phyloP scores from a whole-genome alignment of 768 basidiomycete genomes.

The Termitomyces sp. region DNA sequence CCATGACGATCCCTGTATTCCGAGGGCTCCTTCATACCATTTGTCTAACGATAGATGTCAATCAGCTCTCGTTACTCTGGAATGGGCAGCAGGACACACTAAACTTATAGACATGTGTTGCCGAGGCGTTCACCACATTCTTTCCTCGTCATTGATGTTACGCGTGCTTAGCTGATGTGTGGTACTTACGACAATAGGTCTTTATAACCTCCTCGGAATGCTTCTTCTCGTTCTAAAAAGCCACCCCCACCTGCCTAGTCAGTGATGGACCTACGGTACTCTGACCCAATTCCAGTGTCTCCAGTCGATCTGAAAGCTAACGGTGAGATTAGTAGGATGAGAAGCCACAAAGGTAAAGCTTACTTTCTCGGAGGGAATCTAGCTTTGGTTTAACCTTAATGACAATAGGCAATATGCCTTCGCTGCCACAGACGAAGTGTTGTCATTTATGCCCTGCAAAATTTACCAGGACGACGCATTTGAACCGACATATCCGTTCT shows the following conservation, averaged over 20 bases:
- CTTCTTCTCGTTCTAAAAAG: slow-evolving; percentile 13
- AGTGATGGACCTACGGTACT: slow-evolving; percentile 22
- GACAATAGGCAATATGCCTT: slow-evolving; percentile 56
- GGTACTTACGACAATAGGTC: slow-evolving; percentile 7
- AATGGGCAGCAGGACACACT: neutral
- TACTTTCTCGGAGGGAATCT: neutral
- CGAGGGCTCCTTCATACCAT: neutral
- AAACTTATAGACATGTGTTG: neutral
- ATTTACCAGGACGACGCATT: slow-evolving; percentile 69
- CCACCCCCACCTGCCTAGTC: neutral
- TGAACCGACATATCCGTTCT: slow-evolving; percentile 68
- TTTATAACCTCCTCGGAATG: slow-evolving; percentile 28
- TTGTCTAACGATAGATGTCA: neutral
- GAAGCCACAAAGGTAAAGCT: slow-evolving; percentile 33
- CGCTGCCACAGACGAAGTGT: slow-evolving; percentile 66
- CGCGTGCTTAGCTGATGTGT: neutral
- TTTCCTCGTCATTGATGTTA: neutral
- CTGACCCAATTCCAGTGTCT: slow-evolving; percentile 22
- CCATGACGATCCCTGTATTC: neutral
- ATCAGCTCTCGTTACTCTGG: neutral
- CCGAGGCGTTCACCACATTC: neutral
- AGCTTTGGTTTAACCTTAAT: neutral
- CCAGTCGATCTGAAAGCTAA: slow-evolving; percentile 35
- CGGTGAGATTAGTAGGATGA: slow-evolving; percentile 38
- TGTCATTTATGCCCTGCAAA: slow-evolving; percentile 68